phyloP scores from a whole-genome alignment of 2,329 filamentous ascomycete genomes.

The Teratosphaeria gauchensis region DNA sequence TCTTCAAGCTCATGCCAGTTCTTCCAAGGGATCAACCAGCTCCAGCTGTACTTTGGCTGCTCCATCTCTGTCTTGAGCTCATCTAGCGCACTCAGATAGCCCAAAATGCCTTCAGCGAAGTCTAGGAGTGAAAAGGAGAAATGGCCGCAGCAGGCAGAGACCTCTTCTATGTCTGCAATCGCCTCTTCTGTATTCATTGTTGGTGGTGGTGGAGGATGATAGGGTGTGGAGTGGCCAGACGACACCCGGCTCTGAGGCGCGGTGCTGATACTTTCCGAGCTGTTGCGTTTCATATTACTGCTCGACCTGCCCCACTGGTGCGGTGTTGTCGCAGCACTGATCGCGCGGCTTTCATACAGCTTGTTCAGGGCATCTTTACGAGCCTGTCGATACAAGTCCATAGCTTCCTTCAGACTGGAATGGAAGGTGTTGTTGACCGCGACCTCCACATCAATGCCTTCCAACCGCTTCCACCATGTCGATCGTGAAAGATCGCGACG shows the following conservation, averaged over 20 bases:
- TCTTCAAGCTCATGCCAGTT: background rate
- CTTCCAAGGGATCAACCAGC: constrained; percentile 61
- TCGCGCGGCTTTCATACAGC: constrained; percentile 72
- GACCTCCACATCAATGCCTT: constrained; percentile 51
- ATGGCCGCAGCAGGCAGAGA: constrained; percentile 93
- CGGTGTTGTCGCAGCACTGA: constrained; percentile 36
- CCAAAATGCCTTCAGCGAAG: constrained; percentile 81
- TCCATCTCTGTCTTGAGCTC: constrained; percentile 64
- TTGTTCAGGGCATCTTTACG: constrained; percentile 66
- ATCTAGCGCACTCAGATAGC: constrained; percentile 73
- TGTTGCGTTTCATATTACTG: background rate
- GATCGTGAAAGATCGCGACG: constrained; percentile 19
- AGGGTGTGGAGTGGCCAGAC: background rate
- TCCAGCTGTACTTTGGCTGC: constrained; percentile 57
- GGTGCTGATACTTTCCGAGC: background rate
- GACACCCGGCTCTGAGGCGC: background rate
- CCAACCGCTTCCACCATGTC: constrained; percentile 12
- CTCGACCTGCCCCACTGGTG: constrained; percentile 54
- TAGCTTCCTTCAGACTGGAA: constrained; percentile 68
- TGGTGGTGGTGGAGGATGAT: background rate
- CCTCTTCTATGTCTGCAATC: constrained; percentile 91
- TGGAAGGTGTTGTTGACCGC: constrained; percentile 70
- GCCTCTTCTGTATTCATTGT: constrained; percentile 44
- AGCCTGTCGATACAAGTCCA: constrained; percentile 67
- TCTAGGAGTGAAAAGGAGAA: constrained; percentile 88